Percentiles rank a stretch among this genome's conserved stretches.
Evolutionary conservation across 2,329 filamentous ascomycete species (phyloP).

Genomic region (Ophiostoma ips): DNA sequence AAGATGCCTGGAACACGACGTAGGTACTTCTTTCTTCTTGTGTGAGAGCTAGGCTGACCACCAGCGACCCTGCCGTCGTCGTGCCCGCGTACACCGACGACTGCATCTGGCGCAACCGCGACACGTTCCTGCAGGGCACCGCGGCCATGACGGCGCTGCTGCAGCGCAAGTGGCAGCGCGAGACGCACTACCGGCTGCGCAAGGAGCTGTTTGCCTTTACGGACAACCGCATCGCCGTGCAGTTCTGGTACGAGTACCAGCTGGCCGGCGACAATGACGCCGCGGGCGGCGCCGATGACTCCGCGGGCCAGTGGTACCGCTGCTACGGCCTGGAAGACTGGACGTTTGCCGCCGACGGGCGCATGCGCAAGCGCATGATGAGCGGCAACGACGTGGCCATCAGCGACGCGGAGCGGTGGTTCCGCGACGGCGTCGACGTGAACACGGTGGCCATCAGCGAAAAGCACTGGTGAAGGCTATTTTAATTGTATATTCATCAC

Average conservation of each 20-base stretch:
- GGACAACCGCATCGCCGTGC: slow-evolving; percentile 64
- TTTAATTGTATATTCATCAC: too few relatives aligned
- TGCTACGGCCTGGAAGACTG: slow-evolving; percentile 75
- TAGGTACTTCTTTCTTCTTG: too few relatives aligned
- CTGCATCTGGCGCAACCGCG: slow-evolving; percentile 70
- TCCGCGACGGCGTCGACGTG: slow-evolving; percentile 53
- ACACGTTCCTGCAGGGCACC: slow-evolving; percentile 53
- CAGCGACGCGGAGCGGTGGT: slow-evolving; percentile 50
- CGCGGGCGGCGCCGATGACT: too few relatives aligned
- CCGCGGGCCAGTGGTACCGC: slow-evolving; percentile 73
- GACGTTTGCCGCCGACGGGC: slow-evolving; percentile 56
- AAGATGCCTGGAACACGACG: slow-evolving; percentile 73
- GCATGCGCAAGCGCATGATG: slow-evolving; percentile 65
- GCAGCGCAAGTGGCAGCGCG: slow-evolving; percentile 58
- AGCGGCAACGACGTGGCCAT: slow-evolving; percentile 60
- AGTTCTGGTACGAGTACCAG: slow-evolving; percentile 80
- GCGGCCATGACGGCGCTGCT: slow-evolving; percentile 55
- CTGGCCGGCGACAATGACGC: slow-evolving; percentile 35
- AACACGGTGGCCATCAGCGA: slow-evolving; percentile 52
- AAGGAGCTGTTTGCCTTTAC: slow-evolving; percentile 75
- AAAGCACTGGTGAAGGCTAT: slow-evolving; percentile 47
- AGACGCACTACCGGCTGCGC: slow-evolving; percentile 57
- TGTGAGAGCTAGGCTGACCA: slow-evolving; percentile 29
- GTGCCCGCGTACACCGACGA: slow-evolving; percentile 62
- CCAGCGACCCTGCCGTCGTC: slow-evolving; percentile 49